Conservation (phyloP, 768 basidiomycete genomes). For the Leccinum aurantiacum region DNA sequence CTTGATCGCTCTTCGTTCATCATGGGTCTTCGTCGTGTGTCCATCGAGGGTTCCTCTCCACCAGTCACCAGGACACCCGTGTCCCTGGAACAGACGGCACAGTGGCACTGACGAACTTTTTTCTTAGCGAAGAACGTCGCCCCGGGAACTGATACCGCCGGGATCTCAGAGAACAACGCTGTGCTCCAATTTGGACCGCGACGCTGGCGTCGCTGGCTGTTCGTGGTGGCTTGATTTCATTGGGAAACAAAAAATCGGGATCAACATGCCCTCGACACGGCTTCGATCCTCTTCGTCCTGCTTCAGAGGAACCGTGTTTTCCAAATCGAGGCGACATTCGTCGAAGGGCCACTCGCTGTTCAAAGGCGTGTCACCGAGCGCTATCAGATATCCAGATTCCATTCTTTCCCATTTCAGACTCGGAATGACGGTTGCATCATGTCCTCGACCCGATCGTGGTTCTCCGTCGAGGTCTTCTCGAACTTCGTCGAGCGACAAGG, state of each 20-base stretch:
- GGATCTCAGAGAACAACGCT: not conserved
- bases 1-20: not conserved
- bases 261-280: not conserved
- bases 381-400: not conserved
- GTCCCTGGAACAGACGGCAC: not conserved
- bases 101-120: not conserved
- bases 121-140: not conserved
- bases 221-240: not conserved
- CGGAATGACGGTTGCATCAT: not conserved
- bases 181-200: not conserved
- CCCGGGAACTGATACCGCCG: not conserved
- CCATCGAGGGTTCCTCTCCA: not conserved
- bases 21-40: not conserved
- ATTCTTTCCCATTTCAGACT: not conserved
- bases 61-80: not conserved
- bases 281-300: not conserved
- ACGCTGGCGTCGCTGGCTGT: not conserved
- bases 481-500: not conserved
- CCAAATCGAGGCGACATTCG: not conserved
- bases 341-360: not conserved
- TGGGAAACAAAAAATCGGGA: not conserved
- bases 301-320: not conserved
- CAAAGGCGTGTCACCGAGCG: not conserved
- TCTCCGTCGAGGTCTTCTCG: not conserved
- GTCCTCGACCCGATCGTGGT: not conserved